These are phyloP conservation scores for Penicillium oxalicum DNA, from an alignment of 2,329 filamentous ascomycete species.

Conservation along the genomic window DNA sequence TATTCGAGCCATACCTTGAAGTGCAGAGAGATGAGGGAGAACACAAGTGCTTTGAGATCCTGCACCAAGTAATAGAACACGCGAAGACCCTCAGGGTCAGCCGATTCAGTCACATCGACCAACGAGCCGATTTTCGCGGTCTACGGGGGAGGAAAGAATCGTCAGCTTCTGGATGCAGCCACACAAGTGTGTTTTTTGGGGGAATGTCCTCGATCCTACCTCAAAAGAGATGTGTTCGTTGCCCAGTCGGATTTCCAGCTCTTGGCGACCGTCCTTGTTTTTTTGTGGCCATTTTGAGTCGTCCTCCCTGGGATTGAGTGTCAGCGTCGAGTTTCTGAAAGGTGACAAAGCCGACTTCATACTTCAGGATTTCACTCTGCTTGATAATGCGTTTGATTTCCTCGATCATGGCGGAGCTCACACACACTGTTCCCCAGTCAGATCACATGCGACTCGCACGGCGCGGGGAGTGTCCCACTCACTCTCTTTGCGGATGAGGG, in stretches of 20 bases:
- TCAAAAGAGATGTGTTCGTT: slow-evolving; percentile 98
- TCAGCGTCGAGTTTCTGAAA: slow-evolving; percentile 19
- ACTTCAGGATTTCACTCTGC: slow-evolving; percentile 96
- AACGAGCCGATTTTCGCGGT: slow-evolving; percentile 97
- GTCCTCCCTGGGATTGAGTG: slow-evolving; percentile 64
- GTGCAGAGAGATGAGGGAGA: slow-evolving; percentile 91
- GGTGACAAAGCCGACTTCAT: slow-evolving; percentile 26
- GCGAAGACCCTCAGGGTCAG: slow-evolving; percentile 88
- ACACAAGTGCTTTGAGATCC: slow-evolving; percentile 92
- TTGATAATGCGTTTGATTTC: slow-evolving; percentile 98
- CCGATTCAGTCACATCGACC: slow-evolving; percentile 92
- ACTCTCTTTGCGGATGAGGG: slow-evolving; percentile 99
- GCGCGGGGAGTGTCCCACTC: slow-evolving; percentile 35
- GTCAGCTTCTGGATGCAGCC: not conserved
- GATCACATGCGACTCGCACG: not conserved
- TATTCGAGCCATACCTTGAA: slow-evolving; percentile 63
- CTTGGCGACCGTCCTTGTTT: slow-evolving; percentile 97
- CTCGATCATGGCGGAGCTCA: slow-evolving; percentile 80
- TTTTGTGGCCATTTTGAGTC: slow-evolving; percentile 98
- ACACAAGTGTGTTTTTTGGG: not conserved
- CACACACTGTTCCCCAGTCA: slow-evolving; percentile 65
- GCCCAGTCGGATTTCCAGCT: slow-evolving; percentile 88
- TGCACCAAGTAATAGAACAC: slow-evolving; percentile 99
- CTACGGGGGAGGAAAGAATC: slow-evolving; percentile 42
- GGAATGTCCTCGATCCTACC: slow-evolving; percentile 45